Evolutionary conservation across 2,329 filamentous ascomycete genomes (phyloP).

Genomic region (Nakataea oryzae): DNA sequence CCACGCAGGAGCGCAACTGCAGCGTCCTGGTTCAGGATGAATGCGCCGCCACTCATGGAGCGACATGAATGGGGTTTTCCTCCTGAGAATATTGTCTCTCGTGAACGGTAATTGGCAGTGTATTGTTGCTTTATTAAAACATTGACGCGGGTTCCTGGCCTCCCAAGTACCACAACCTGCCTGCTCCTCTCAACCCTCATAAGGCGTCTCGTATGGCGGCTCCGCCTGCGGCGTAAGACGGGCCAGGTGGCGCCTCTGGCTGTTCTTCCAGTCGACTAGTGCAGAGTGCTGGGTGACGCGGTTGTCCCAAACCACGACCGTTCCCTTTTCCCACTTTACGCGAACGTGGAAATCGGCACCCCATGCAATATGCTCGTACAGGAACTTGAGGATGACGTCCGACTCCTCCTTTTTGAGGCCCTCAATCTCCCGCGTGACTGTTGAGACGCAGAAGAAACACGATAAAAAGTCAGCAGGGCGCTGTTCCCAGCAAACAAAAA

Average conservation of each 20-base stretch:
- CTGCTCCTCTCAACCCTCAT: conserved; percentile 17
- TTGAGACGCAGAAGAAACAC: background rate
- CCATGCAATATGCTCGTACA: conserved; percentile 64
- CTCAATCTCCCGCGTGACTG: conserved; percentile 70
- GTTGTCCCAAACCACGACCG: conserved; percentile 83
- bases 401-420: conserved; percentile 83
- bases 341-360: conserved; percentile 64
- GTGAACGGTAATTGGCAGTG: no score
- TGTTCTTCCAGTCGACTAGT: conserved; percentile 71
- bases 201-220: conserved; percentile 61
- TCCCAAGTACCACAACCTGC: background rate
- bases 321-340: conserved; percentile 69
- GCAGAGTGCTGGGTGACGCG: conserved; percentile 70
- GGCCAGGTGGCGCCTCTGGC: conserved; percentile 68
- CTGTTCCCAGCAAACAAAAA: background rate
- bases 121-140: no score
- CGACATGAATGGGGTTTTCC: no score
- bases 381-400: conserved; percentile 64
- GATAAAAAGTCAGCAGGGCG: background rate
- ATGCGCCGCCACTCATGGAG: conserved; percentile 7
- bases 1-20: conserved; percentile 7
- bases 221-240: conserved; percentile 79
- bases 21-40: conserved; percentile 2
- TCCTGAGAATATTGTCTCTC: no score
- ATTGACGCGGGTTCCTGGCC: no score